Conservation (phyloP, 768 basidiomycete species). For the Trametes meyenii region DNA sequence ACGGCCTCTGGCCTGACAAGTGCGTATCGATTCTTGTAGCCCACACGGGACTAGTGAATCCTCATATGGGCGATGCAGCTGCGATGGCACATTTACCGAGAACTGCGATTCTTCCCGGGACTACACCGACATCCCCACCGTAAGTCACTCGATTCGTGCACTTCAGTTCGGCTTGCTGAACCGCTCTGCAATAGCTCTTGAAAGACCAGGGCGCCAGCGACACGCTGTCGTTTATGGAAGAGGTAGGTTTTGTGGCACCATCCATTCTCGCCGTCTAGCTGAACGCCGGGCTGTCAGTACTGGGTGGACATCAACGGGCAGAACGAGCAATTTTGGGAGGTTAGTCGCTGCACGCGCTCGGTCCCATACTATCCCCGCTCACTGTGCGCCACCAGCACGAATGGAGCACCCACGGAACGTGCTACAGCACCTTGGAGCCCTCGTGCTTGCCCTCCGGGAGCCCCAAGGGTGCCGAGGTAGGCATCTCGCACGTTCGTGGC, state of each 20-base stretch:
- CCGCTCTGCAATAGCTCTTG: slow-evolving; percentile 48
- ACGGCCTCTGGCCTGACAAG: slow-evolving; percentile 73
- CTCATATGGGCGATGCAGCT: slow-evolving; percentile 42
- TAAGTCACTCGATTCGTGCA: slow-evolving; percentile 27
- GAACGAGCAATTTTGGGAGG: slow-evolving; percentile 72
- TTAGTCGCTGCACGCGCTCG: slow-evolving; percentile 32
- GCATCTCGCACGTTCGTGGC: slow-evolving; percentile 7
- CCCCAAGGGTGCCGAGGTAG: slow-evolving; percentile 60
- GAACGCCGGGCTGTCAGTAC: slow-evolving; percentile 42
- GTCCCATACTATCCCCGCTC: neutral
- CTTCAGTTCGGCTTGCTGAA: neutral
- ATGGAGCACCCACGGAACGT: slow-evolving; percentile 70
- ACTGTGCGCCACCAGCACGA: slow-evolving; percentile 52
- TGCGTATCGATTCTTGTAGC: slow-evolving; percentile 31
- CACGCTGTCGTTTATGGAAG: slow-evolving; percentile 61
- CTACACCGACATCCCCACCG: slow-evolving; percentile 47
- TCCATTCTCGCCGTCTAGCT: neutral
- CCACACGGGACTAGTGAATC: neutral
- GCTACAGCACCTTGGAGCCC: slow-evolving; percentile 58
- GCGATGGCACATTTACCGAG: slow-evolving; percentile 47
- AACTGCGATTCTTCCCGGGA: slow-evolving; percentile 46
- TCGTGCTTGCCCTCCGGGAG: slow-evolving; percentile 65
- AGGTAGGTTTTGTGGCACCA: slow-evolving; percentile 14
- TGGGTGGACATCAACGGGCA: slow-evolving; percentile 65
- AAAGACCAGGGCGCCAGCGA: slow-evolving; percentile 56